These are phyloP conservation scores for Celoporthe dispersa DNA, from an alignment of 2,329 filamentous ascomycete species.

Conservation along the genomic window DNA sequence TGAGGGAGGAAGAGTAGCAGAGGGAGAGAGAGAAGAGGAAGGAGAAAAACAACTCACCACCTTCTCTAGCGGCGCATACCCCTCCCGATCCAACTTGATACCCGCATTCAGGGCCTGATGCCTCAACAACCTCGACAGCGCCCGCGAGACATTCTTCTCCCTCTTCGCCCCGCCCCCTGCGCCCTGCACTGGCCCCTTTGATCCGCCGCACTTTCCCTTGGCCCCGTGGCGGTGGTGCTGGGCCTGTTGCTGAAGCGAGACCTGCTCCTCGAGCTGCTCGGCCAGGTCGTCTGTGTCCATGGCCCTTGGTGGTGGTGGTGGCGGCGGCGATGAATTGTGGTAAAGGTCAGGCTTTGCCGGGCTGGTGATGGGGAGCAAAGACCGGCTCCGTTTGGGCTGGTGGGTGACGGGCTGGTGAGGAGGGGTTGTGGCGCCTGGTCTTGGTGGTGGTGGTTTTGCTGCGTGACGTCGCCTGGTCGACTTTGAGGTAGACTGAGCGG, in stretches of 20 bases:
- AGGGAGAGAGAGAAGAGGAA: background rate
- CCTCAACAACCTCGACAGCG: constrained; percentile 57
- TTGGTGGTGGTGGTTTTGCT: background rate
- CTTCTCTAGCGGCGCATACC: constrained; percentile 60
- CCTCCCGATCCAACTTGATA: constrained; percentile 61
- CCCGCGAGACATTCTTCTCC: constrained; percentile 56
- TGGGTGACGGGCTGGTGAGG: background rate
- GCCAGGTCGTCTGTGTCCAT: constrained; percentile 29
- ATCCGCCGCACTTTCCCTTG: background rate
- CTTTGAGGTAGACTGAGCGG: background rate
- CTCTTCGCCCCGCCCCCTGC: constrained; percentile 41
- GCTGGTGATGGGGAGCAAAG: background rate
- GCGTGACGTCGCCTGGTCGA: background rate
- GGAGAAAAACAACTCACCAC: constrained; percentile 54
- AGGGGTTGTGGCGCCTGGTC: background rate
- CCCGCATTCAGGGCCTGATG: constrained; percentile 63
- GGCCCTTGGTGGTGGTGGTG: background rate
- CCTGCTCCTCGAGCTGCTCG: constrained; percentile 29
- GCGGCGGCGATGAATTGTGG: too few species aligned
- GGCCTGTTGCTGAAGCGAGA: constrained; percentile 18
- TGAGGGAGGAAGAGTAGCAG: background rate
- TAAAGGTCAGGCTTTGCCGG: background rate
- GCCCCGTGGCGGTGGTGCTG: constrained; percentile 7
- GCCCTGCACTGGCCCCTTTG: constrained; percentile 24
- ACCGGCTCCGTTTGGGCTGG: background rate